Conservation (phyloP, 1,284 basidiomycete genomes). For the Leucoagaricus sp. region DNA sequence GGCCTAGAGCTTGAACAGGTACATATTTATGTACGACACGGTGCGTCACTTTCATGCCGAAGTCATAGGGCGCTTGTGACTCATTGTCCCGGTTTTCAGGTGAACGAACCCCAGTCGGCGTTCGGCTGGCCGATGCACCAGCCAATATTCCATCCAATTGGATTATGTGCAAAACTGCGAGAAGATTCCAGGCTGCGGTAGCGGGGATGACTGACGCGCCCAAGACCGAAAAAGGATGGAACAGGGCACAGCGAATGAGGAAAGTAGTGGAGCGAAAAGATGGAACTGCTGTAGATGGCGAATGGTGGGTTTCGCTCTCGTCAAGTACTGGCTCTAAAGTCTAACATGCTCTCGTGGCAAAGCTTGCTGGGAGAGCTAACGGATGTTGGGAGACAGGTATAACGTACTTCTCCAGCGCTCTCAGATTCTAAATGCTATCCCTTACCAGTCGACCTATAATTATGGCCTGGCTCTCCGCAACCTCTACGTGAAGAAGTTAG, state of each 20-base stretch:
- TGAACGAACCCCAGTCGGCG: slow-evolving; percentile 72
- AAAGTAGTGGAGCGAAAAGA: slow-evolving; percentile 59
- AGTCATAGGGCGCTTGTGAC: not conserved
- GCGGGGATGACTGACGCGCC: slow-evolving; percentile 29
- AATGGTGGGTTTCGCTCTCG: slow-evolving; percentile 55
- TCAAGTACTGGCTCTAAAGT: no score
- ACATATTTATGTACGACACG: slow-evolving; percentile 74
- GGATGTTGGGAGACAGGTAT: slow-evolving; percentile 70
- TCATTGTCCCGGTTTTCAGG: slow-evolving; percentile 36
- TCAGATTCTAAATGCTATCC: not conserved
- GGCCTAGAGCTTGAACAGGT: slow-evolving; percentile 68
- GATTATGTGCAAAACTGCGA: slow-evolving; percentile 65
- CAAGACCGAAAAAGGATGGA: slow-evolving; percentile 19
- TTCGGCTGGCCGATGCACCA: slow-evolving; percentile 61
- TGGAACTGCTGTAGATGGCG: slow-evolving; percentile 52
- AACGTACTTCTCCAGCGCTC: slow-evolving; percentile 12
- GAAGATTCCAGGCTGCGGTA: slow-evolving; percentile 54
- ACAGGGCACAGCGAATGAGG: slow-evolving; percentile 36
- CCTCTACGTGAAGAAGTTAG: slow-evolving; percentile 73
- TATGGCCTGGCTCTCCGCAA: slow-evolving; percentile 63
- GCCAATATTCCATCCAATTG: slow-evolving; percentile 70
- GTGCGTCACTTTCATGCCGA: slow-evolving; percentile 40
- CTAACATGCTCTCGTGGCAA: not conserved
- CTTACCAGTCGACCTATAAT: slow-evolving; percentile 61
- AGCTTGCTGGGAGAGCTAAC: slow-evolving; percentile 81